A percentile compares a stretch with the other conserved stretches of the same genome.
phyloP scores from a whole-genome alignment of 345 rosid genomes.

The Eucalyptus tenuipes region DNA sequence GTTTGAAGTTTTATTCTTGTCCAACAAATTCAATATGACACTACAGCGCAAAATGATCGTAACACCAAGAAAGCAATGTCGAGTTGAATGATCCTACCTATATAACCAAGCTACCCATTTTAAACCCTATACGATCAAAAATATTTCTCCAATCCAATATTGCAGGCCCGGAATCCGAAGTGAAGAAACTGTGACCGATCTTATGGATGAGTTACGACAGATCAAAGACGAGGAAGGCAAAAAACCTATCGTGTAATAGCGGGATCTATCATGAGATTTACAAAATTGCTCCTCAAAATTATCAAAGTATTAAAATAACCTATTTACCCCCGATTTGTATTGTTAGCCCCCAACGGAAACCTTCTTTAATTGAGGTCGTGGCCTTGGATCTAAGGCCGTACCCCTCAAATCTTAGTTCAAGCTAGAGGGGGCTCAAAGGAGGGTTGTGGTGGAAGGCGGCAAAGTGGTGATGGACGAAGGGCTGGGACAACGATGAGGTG shows the following conservation, averaged over 20 bases:
- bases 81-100: not conserved
- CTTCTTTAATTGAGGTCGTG: too few relatives aligned
- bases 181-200: constrained; percentile 4
- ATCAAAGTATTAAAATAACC: too few relatives aligned
- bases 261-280: too few relatives aligned
- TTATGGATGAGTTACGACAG: constrained; percentile 33
- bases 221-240: constrained; percentile 21
- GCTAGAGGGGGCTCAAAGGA: not conserved
- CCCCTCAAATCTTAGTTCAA: too few relatives aligned
- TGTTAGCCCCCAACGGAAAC: too few relatives aligned
- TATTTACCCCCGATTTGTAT: too few relatives aligned
- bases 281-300: too few relatives aligned
- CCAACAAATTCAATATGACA: not conserved
- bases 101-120: not conserved
- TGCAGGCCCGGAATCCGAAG: constrained; percentile 10
- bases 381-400: too few relatives aligned
- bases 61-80: not conserved
- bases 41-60: not conserved
- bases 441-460: not conserved
- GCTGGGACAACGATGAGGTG: too few relatives aligned
- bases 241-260: not conserved
- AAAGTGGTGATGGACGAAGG: too few relatives aligned
- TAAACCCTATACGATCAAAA: not conserved
- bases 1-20: not conserved
- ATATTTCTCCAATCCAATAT: not conserved